Base-by-base conservation (phyloP, 2,329 filamentous ascomycete genomes). In the Colletotrichum brevisporum region DNA sequence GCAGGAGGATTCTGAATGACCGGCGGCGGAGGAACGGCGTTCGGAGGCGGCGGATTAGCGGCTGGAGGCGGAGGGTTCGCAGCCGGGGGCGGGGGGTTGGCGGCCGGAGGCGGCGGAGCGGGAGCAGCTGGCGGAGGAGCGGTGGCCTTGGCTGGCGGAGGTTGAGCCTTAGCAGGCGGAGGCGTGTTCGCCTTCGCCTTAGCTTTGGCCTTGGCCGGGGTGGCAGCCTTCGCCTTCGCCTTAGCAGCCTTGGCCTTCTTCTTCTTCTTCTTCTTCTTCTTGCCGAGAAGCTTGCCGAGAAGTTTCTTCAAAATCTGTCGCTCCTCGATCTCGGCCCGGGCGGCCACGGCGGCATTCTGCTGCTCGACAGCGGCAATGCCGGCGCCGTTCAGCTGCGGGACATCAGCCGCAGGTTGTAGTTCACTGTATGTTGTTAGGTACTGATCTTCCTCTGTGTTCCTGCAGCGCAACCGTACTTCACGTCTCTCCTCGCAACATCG, bases 281-380 rank as follows among this genome's bases (percentile, higher is more conserved):
- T 36, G 27, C 27, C 27, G 8, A n/a, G 26, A 2, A 58, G 45
- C 47, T 52, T 9, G 15, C 43, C n/a, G 31, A 58, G 18, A 41
- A 48, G 18, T 27, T 63, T 13, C 41, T 43, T 43, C 41, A 24
- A 21, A 18, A 66, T 8, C 54, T 59, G 66, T 2, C 66, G 55
- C 4, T 43, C 27, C 43, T 57, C 16, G 8, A 66, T 16, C 26
- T 55, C 50, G 5, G n/a, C 24, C 8, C 21, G 45, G 41, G 62
- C 67, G 21, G 13, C 62, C 56, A 55, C 45, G 9, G 55, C 55
- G 15, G 56, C 56, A 24, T 60, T 18, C 15, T 52, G 62, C 63
- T 67, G 62, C n/a, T 61, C 67, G 47, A 67, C 36, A 45, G 51
- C 62, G 10, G 56, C 62, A 4, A 24, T 56, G n/a, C 41, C 62